Conservation (phyloP, 139 green algal genomes). For the Coccomyxa sp. region DNA sequence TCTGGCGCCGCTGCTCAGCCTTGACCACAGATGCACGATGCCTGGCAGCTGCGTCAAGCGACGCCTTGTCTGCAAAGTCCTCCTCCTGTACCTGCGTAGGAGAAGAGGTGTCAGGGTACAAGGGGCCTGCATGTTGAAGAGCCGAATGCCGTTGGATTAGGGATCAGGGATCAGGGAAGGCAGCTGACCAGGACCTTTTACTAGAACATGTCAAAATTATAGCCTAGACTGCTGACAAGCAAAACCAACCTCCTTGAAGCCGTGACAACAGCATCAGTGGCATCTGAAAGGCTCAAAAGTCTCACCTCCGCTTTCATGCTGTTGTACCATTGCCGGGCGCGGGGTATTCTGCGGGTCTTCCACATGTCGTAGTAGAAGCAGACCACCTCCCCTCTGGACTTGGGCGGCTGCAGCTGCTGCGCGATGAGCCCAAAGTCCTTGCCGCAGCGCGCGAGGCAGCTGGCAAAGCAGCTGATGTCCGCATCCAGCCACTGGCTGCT, state of each 20-base stretch:
- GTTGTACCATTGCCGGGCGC: not conserved
- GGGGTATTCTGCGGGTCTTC: not conserved
- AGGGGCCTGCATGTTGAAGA: not conserved
- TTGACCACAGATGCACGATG: not conserved
- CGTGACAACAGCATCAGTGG: not conserved
- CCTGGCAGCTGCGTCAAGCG: not conserved
- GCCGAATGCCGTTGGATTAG: not conserved
- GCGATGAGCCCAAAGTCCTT: not conserved
- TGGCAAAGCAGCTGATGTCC: not conserved
- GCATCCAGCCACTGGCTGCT: not conserved
- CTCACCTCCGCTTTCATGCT: not conserved
- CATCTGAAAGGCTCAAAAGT: not conserved
- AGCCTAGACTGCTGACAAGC: not conserved
- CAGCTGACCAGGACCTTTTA: not conserved
- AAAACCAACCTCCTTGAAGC: not conserved
- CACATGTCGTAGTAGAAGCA: not conserved
- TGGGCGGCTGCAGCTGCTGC: not conserved
- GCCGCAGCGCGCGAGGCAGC: not conserved
- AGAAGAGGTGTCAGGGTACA: not conserved
- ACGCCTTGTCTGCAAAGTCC: not conserved
- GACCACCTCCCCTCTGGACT: not conserved
- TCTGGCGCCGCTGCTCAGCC: not conserved
- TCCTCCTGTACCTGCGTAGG: not conserved
- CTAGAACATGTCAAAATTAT: not conserved
- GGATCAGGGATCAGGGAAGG: not conserved